Evolutionary conservation across 1,139 yeast genomes (phyloP).

Genomic region (Pneumocystis canis): DNA sequence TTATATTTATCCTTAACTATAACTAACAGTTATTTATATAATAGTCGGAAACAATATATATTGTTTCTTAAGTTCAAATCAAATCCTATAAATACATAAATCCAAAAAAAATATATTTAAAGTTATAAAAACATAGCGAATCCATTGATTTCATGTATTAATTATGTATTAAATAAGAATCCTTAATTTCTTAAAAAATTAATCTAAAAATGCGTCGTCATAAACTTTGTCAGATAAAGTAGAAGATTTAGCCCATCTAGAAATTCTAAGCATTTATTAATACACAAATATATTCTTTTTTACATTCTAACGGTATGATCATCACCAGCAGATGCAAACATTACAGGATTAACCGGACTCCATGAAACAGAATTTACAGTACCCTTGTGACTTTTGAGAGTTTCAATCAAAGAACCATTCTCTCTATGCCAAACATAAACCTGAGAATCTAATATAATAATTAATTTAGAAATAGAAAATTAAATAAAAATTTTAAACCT

Average conservation of each 20-base stretch:
- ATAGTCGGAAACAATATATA: not conserved
- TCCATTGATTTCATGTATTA: not conserved
- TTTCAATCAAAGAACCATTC: constrained; percentile 55
- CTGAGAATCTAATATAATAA: constrained; percentile 39
- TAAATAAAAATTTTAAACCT: not conserved
- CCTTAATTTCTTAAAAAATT: not conserved
- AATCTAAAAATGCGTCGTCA: not conserved
- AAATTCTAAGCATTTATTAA: not conserved
- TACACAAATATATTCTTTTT: constrained; percentile 4
- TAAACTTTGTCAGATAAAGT: not conserved
- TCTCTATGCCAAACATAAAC: constrained; percentile 69
- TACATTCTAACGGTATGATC: constrained; percentile 35
- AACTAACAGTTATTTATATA: not conserved
- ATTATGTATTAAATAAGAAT: not conserved
- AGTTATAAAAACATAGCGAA: not conserved
- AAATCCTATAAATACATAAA: not conserved
- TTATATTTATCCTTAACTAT: not conserved
- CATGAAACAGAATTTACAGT: constrained; percentile 67
- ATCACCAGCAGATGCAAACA: constrained; percentile 78
- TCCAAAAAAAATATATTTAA: not conserved
- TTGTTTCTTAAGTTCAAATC: not conserved
- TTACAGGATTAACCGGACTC: constrained; percentile 39
- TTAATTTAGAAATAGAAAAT: not conserved
- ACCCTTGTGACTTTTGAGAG: constrained; percentile 49
- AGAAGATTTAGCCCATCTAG: not conserved